Evolutionary conservation across 805 yeast genomes (phyloP), one percentile per base, ranked within the genome.

Genomic region (Ogataea salicorniae): DNA sequence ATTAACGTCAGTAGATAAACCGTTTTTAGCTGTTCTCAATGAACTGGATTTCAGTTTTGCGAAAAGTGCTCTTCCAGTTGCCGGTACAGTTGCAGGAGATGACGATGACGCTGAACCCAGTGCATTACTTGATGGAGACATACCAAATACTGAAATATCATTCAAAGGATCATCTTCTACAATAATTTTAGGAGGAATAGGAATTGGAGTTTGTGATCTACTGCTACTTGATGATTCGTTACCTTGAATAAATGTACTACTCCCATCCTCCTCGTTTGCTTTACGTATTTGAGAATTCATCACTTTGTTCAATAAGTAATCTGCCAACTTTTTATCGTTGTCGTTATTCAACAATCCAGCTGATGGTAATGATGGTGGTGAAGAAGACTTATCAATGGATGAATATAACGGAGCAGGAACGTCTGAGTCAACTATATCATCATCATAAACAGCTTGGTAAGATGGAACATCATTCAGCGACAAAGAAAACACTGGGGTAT

Each of bases 361-460:
- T 22, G 23, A 26, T n/a, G 39, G 7, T 34, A 20, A 16, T 9
- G 41, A 39, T 17, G 20, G 39, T 39, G 40, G 31, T 13, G 22
- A 23, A 15, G n/a, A 8, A 11, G 22, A 37, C 4, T 37, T 14
- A 11, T 18, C 39, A 18, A 37, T 23, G 41, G 17, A 23, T 16
- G 15, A 34, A 11, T 42, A 42, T 26, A 43, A 8, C 6, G 46
- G 41, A 18, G 66, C 56, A n/a, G 62, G 64, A 29, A 57, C 57
- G 23, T 54, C 51, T 4, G 46, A 42, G 34, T 46, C 49, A 17
- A 41, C 46, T 11, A 44, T 51, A n/a, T 60, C 67, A 41, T 57
- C 64, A 39, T 64, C 69, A 41, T 50, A 62, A 6, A 63, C 60
- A 17, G 52, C 45, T 15, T 48, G 49, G 42, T 64, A 64, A 2